Evolutionary conservation across 116 monocot genomes (phyloP).

Genomic region (Papilionanthe hybrid): DNA sequence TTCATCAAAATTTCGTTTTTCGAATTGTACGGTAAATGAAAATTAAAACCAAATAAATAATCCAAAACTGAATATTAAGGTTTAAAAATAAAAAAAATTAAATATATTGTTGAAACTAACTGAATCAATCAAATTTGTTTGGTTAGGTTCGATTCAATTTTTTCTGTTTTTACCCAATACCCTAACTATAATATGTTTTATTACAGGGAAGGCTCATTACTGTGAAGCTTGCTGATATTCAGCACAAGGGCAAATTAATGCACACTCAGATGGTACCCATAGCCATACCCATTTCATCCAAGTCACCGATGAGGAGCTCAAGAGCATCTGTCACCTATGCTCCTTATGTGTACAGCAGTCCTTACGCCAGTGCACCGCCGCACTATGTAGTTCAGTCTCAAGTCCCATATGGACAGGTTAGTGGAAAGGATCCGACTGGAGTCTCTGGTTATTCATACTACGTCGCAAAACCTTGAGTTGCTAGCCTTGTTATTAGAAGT

Average conservation of each 20-base stretch:
- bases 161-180: too few relatives aligned
- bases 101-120: too few relatives aligned
- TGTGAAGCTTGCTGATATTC: conserved; percentile 37
- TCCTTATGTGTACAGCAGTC: background rate
- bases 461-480: background rate
- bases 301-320: background rate
- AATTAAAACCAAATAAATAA: too few relatives aligned
- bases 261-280: conserved; percentile 30
- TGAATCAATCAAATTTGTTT: too few relatives aligned
- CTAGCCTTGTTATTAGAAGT: too few relatives aligned
- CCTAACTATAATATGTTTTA: background rate
- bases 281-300: conserved; percentile 11
- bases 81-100: too few relatives aligned
- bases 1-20: too few relatives aligned
- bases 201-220: conserved; percentile 40
- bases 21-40: too few relatives aligned
- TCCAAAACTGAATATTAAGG: too few relatives aligned
- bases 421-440: conserved; percentile 9
- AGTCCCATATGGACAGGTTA: background rate
- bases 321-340: background rate
- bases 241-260: conserved; percentile 17
- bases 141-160: too few relatives aligned
- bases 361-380: conserved; percentile 3
- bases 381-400: conserved; percentile 8
- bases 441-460: conserved; percentile 15